Evolutionary conservation across 2,329 filamentous ascomycete genomes (phyloP).

Genomic region (Diaporthe vexans): DNA sequence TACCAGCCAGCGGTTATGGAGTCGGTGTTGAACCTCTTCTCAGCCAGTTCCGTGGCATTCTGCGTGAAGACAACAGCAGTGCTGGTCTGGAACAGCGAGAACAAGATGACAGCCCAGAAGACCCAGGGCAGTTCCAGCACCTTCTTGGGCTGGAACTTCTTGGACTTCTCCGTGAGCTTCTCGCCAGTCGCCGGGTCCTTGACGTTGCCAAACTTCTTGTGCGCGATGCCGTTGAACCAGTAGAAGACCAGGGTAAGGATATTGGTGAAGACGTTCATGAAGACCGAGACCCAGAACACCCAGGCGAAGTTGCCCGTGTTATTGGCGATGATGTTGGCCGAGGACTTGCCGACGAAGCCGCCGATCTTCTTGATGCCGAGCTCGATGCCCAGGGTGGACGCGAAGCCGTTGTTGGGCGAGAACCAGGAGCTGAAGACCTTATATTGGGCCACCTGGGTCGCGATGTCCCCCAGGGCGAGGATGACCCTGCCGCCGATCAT

Average conservation of each 20-base stretch:
- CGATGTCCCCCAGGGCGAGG: conserved; percentile 71
- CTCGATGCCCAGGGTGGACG: conserved; percentile 72
- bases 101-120: conserved; percentile 69
- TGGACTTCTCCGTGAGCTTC: conserved; percentile 70
- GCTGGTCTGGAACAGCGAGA: conserved; percentile 71
- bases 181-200: conserved; percentile 71
- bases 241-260: conserved; percentile 66
- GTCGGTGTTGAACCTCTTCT: conserved; percentile 70
- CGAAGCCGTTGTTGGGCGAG: conserved; percentile 72
- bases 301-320: conserved; percentile 72
- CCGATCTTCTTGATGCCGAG: conserved; percentile 73
- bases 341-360: conserved; percentile 71
- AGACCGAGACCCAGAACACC: conserved; percentile 73
- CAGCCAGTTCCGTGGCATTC: conserved; percentile 73
- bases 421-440: conserved; percentile 77
- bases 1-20: conserved; percentile 73
- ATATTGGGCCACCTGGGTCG: conserved; percentile 75
- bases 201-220: conserved; percentile 60
- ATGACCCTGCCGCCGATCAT: conserved; percentile 72
- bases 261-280: conserved; percentile 76
- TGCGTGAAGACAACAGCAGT: conserved; percentile 67
- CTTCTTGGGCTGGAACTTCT: conserved; percentile 68
- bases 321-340: conserved; percentile 70
- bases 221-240: conserved; percentile 67
- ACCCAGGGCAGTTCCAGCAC: conserved; percentile 71